Percentiles rank a stretch among this genome's conserved stretches.
These are phyloP conservation scores for Syzygium oleosum DNA, from an alignment of 345 rosid genomes.

Conservation along the genomic window DNA sequence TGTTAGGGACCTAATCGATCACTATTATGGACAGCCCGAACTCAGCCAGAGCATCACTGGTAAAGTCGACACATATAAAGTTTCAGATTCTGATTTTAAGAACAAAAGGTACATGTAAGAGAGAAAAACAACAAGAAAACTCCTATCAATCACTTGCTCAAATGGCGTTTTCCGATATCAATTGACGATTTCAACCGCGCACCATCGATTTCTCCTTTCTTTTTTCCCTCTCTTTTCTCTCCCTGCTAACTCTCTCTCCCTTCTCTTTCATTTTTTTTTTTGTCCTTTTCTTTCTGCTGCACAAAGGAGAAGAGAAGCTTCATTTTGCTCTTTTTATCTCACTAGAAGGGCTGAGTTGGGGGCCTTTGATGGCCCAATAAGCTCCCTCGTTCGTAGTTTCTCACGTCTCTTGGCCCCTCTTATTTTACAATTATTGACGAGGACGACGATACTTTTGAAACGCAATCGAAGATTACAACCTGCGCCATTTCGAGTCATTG, in stretches of 20 bases:
- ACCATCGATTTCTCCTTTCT: not conserved
- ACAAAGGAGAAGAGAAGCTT: not conserved
- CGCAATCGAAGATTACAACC: not conserved
- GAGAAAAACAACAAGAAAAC: not conserved
- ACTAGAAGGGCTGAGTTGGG: not conserved
- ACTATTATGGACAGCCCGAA: not conserved
- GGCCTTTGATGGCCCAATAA: not conserved
- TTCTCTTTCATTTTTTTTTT: not conserved
- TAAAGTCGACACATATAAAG: not conserved
- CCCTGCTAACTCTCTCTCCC: not conserved
- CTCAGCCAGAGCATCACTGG: not conserved
- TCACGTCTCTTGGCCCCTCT: not conserved
- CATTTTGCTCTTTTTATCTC: not conserved
- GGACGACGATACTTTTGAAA: too few relatives aligned
- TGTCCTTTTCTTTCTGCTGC: not conserved
- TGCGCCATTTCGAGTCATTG: not conserved
- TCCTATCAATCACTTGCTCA: not conserved
- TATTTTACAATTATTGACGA: not conserved
- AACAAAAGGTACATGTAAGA: not conserved
- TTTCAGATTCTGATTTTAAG: not conserved
- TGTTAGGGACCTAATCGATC: not conserved
- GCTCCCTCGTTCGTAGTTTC: not conserved
- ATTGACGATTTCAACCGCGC: not conserved
- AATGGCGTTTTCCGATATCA: not conserved
- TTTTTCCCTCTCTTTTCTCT: not conserved